phyloP scores from a whole-genome alignment of 2,329 filamentous ascomycete genomes.

The Tolypocladium tropicale region DNA sequence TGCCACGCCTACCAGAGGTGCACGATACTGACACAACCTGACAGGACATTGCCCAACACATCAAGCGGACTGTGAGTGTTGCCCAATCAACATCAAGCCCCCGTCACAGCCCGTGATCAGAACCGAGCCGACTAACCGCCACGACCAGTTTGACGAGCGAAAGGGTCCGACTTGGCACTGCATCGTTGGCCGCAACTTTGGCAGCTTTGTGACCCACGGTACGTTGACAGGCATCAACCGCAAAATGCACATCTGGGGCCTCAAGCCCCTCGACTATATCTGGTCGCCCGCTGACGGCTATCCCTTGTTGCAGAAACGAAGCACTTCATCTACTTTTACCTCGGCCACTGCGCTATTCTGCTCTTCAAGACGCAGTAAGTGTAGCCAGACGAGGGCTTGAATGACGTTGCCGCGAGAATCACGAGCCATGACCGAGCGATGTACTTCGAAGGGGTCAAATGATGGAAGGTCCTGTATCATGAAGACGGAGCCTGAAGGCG shows the following conservation, averaged over 20 bases:
- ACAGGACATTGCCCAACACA: constrained; percentile 89
- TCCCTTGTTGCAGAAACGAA: constrained; percentile 65
- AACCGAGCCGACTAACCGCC: neutral
- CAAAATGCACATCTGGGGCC: neutral
- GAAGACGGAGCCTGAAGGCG: neutral
- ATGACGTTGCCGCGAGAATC: neutral
- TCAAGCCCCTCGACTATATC: neutral
- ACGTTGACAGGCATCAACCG: constrained; percentile 20
- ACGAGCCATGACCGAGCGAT: neutral
- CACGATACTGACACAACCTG: constrained; percentile 8
- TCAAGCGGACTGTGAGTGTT: constrained; percentile 73
- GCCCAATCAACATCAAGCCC: neutral
- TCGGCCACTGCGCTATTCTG: constrained; percentile 94
- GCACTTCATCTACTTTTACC: constrained; percentile 99
- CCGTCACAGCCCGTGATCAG: neutral
- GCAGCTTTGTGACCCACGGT: constrained; percentile 98
- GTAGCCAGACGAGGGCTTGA: neutral
- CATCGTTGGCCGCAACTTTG: constrained; percentile 97
- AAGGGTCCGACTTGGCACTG: constrained; percentile 99
- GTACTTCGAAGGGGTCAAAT: neutral
- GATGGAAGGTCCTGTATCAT: neutral
- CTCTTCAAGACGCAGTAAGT: constrained; percentile 95
- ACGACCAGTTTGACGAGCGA: constrained; percentile 75
- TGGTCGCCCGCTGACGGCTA: neutral
- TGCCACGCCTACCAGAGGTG: neutral